Evolutionary conservation across 2,329 filamentous ascomycete species (phyloP), one percentile per base, ranked within the genome.

Genomic region (Monilinia laxa): DNA sequence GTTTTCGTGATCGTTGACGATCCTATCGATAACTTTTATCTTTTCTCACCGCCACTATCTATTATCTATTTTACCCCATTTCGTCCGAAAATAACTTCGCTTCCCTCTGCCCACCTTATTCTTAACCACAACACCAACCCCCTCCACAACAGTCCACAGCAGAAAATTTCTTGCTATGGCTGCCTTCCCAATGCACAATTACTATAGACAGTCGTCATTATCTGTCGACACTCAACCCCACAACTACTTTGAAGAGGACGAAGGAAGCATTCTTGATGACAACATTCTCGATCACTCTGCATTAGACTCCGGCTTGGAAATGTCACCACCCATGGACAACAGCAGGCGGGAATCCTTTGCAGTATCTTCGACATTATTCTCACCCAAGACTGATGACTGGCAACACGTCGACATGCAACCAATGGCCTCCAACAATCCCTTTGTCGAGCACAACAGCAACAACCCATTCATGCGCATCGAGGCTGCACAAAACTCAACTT

Each of bases 401-500:
- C 83, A 85, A 68, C 83, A 85, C 20, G 83, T 87, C 68, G 86
- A 88, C 69, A 87, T 88, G 85, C 85, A 87, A 76, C 85, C 85
- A 45, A 79, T 86, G 66, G 82, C 84, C 18, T 87, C 86, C 66
- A 87, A 85, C 78, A 87, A 87, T 78, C 84, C 86, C 49, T 88
- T 87, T 79, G 77, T 85, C 74, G 84, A 76, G 54, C 81, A 78
- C 62, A 79, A 80, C 74, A 83, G 79, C 79, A 86, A 82, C 79
- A 87, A 87, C 79, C 86, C 86, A 60, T 93, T 90, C 80, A 84
- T 88, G 80, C 86, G 87, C 68, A 81, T 89, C 70, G 83, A 86
- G 66, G 81, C 83, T 51, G 38, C 60, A 70, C 83, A 85, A 70
- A 75, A 76, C 58, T 77, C 78, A 42, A 66, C 71, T 14, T 76